Evolutionary conservation across 805 yeast species (phyloP).

Genomic region (Candida easanensis): DNA sequence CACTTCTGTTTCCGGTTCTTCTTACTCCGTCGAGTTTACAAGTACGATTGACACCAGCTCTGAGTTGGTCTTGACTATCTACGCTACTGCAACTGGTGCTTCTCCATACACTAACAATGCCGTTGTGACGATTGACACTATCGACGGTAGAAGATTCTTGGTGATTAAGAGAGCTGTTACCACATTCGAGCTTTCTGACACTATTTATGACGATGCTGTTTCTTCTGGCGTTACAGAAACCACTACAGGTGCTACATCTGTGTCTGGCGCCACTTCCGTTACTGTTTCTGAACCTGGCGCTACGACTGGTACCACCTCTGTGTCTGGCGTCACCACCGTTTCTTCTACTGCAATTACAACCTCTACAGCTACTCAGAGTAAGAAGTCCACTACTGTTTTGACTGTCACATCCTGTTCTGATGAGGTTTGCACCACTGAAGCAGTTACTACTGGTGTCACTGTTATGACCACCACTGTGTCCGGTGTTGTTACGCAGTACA

Average conservation of each 20-base stretch:
- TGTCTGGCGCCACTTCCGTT: constrained; percentile 2
- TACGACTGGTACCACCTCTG: not conserved
- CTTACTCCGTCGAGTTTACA: constrained; percentile 1
- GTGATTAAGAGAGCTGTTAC: constrained; percentile 4
- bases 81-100: not conserved
- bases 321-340: not conserved
- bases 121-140: not conserved
- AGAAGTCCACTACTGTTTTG: constrained; percentile 3
- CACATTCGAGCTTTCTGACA: constrained; percentile 4
- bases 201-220: constrained; percentile 5
- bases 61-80: not conserved
- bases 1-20: not conserved
- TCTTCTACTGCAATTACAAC: constrained; percentile 10
- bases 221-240: constrained; percentile 2
- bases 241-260: constrained; percentile 1
- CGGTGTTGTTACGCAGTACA: constrained; percentile 16
- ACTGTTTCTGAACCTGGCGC: constrained; percentile 3
- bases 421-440: constrained; percentile 12
- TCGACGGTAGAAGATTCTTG: not conserved
- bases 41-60: constrained; percentile 4
- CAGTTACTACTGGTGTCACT: constrained; percentile 27
- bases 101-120: not conserved
- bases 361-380: constrained; percentile 10
- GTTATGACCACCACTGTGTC: constrained; percentile 29
- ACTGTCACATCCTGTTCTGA: constrained; percentile 25